Percentiles rank a stretch among this genome's conserved stretches.
Evolutionary conservation across 1,284 basidiomycete species (phyloP).

Genomic region (Microbotryum saponariae): DNA sequence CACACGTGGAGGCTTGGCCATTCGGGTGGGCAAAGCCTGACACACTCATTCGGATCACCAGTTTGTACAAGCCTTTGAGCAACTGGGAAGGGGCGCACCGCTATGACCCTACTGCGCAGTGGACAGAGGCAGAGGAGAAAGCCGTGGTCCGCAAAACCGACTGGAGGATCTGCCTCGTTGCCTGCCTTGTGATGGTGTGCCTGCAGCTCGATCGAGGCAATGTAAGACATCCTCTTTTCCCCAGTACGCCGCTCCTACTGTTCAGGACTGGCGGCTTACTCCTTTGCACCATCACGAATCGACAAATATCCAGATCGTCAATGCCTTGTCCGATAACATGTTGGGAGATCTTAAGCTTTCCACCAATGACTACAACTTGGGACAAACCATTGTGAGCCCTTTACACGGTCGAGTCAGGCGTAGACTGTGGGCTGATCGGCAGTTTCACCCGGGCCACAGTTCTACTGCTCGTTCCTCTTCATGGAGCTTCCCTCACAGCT

Average conservation of each 20-base stretch:
- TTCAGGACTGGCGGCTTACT: constrained; percentile 1
- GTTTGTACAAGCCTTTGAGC: constrained; percentile 31
- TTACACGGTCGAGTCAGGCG: constrained; percentile 5
- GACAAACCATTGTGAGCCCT: constrained; percentile 31
- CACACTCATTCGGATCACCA: background rate
- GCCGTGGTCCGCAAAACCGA: constrained; percentile 36
- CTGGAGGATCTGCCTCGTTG: constrained; percentile 24
- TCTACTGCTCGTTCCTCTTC: constrained; percentile 8
- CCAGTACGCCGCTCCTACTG: too few species aligned
- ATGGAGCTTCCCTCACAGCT: constrained; percentile 33
- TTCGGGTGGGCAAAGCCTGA: too few species aligned
- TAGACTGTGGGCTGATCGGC: background rate
- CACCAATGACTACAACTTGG: constrained; percentile 42
- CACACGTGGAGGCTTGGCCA: too few species aligned
- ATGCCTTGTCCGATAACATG: constrained; percentile 42
- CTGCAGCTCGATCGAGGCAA: constrained; percentile 40
- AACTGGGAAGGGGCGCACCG: constrained; percentile 38
- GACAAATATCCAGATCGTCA: constrained; percentile 18
- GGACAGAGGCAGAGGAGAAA: constrained; percentile 41
- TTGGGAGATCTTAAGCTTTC: constrained; percentile 40
- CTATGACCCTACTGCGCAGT: constrained; percentile 41
- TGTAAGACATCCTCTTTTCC: constrained; percentile 18
- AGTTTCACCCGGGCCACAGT: background rate
- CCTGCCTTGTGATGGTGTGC: constrained; percentile 38
- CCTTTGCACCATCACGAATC: too few species aligned